These are phyloP conservation scores for Aristolochia fimbriata DNA, from an alignment of 164 flowering plant species.

Conservation along the genomic window DNA sequence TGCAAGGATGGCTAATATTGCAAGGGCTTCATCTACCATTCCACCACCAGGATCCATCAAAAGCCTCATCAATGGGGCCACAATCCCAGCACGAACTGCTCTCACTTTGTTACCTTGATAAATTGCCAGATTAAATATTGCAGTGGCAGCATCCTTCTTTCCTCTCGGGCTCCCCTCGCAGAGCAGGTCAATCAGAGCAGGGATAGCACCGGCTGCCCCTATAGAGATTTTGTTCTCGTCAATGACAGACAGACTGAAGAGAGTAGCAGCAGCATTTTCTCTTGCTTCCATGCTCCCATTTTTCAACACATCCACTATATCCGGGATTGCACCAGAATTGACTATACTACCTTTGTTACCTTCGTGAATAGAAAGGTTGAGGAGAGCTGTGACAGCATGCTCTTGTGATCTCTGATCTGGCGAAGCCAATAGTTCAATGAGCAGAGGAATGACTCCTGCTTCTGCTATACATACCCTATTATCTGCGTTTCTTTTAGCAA, in stretches of 20 bases:
- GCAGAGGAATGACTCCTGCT: slow-evolving; percentile 79
- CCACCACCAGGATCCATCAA: slow-evolving; percentile 17
- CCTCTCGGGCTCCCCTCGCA: slow-evolving; percentile 71
- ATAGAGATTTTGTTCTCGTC: slow-evolving; percentile 85
- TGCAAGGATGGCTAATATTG: slow-evolving; percentile 17
- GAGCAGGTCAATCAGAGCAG: slow-evolving; percentile 70
- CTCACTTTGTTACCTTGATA: slow-evolving; percentile 83
- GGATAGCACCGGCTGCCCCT: slow-evolving; percentile 82
- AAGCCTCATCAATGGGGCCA: slow-evolving; percentile 15
- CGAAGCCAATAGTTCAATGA: slow-evolving; percentile 52
- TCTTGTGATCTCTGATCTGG: slow-evolving; percentile 60
- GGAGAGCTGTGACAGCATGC: slow-evolving; percentile 82
- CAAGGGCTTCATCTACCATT: slow-evolving; percentile 23
- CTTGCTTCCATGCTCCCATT: slow-evolving; percentile 71
- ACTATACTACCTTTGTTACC: slow-evolving; percentile 74
- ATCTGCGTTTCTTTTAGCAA: slow-evolving; percentile 79
- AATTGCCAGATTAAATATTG: slow-evolving; percentile 78
- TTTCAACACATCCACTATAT: slow-evolving; percentile 71
- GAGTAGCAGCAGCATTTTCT: slow-evolving; percentile 93
- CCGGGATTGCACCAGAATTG: slow-evolving; percentile 79
- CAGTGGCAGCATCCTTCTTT: slow-evolving; percentile 91
- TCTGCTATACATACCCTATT: slow-evolving; percentile 81
- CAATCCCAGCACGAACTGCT: slow-evolving; percentile 69
- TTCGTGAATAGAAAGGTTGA: slow-evolving; percentile 85
- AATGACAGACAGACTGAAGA: slow-evolving; percentile 74